Evolutionary conservation across 495 filamentous ascomycete species (phyloP).

Genomic region (Aspergillus baeticus): DNA sequence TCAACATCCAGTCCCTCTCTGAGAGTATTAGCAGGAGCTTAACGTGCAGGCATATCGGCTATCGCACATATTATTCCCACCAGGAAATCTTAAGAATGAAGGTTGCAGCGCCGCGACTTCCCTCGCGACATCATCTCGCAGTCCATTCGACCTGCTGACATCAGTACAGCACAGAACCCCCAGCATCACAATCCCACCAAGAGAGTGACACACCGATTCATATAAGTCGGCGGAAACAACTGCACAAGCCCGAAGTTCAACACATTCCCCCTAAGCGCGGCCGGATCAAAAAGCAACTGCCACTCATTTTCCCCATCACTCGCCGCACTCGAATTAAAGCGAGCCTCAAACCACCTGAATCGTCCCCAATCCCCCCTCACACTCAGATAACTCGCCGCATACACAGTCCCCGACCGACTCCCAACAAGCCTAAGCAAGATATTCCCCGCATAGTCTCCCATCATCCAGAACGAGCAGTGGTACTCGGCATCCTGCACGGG

Average conservation of each 20-base stretch:
- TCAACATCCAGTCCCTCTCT: constrained; percentile 33
- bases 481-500: constrained; percentile 51
- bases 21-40: background rate
- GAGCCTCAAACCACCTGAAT: constrained; percentile 35
- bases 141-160: constrained; percentile 51
- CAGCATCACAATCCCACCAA: background rate
- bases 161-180: background rate
- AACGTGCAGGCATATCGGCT: background rate
- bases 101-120: constrained; percentile 53
- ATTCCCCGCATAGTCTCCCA: constrained; percentile 33
- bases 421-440: constrained; percentile 35
- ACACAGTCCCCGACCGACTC: constrained; percentile 30
- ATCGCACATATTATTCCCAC: constrained; percentile 59
- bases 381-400: constrained; percentile 34
- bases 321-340: constrained; percentile 43
- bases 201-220: constrained; percentile 14
- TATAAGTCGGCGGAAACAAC: constrained; percentile 64
- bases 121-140: constrained; percentile 58
- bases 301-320: constrained; percentile 66
- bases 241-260: constrained; percentile 66
- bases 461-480: constrained; percentile 56
- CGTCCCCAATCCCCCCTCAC: constrained; percentile 24
- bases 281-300: constrained; percentile 55
- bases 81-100: constrained; percentile 61
- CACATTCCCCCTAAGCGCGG: constrained; percentile 38